A percentile compares a stretch with the other conserved stretches of the same genome.
Conservation (phyloP, 441 rosid genomes). For the Brassica hybrid region DNA sequence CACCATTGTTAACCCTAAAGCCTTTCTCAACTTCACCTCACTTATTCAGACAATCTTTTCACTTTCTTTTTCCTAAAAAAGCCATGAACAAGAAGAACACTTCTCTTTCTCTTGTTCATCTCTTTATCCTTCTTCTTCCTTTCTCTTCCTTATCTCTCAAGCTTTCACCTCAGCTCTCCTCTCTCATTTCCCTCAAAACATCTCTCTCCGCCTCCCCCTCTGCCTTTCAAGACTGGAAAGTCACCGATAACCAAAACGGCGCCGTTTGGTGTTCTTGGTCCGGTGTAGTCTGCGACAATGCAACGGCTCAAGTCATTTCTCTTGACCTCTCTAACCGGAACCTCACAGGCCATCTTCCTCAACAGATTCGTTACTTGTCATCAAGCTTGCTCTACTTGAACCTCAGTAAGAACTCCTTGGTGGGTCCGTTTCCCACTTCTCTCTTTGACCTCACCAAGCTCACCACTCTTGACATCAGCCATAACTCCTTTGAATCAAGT, state of each 20-base stretch:
- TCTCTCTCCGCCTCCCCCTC: conserved; percentile 62
- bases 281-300: conserved; percentile 66
- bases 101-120: conserved; percentile 42
- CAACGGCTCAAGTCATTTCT: conserved; percentile 55
- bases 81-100: conserved; percentile 56
- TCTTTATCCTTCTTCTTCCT: conserved; percentile 38
- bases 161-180: conserved; percentile 62
- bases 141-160: conserved; percentile 37
- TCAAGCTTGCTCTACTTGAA: conserved; percentile 66
- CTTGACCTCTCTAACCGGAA: conserved; percentile 79
- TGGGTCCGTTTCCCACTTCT: conserved; percentile 59
- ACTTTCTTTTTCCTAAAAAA: conserved; percentile 29
- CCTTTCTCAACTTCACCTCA: conserved; percentile 41
- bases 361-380: conserved; percentile 59
- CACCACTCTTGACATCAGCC: conserved; percentile 74
- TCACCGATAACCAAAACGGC: conserved; percentile 35
- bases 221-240: conserved; percentile 74
- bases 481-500: conserved; percentile 73
- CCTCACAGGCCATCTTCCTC: conserved; percentile 73
- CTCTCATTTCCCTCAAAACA: conserved; percentile 77
- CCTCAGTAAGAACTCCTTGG: conserved; percentile 72
- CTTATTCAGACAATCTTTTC: conserved; percentile 32
- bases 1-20: conserved; percentile 55
- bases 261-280: conserved; percentile 90
- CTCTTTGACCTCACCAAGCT: conserved; percentile 65